Conservation (phyloP, 2,329 filamentous ascomycete genomes). For the Lasiodiplodia sp. region DNA sequence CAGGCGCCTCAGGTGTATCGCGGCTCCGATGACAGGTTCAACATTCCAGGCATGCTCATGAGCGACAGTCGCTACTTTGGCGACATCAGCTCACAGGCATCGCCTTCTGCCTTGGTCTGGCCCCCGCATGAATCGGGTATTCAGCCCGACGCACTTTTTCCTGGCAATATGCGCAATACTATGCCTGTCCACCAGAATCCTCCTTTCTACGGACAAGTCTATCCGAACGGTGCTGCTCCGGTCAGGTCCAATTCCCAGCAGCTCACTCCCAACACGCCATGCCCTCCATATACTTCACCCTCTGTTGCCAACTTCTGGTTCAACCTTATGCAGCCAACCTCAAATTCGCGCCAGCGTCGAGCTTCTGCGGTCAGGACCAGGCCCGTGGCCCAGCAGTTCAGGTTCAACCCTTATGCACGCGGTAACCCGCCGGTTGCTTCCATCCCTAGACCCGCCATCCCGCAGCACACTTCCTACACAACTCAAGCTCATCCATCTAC, state of each 20-base stretch:
- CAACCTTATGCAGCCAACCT: background rate
- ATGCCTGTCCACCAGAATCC: background rate
- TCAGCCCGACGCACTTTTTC: background rate
- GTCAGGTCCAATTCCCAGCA: background rate
- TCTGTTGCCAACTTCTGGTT: background rate
- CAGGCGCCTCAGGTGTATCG: background rate
- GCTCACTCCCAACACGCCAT: background rate
- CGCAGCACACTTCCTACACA: background rate
- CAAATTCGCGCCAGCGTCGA: background rate
- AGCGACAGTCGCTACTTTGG: background rate
- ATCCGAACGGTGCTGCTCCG: background rate
- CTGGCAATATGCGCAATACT: background rate
- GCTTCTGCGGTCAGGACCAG: constrained; percentile 45
- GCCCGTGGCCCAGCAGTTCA: constrained; percentile 40
- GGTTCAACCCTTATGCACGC: background rate
- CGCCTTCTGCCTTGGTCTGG: background rate
- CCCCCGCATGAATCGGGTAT: background rate
- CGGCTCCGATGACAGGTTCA: no score
- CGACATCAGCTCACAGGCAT: background rate
- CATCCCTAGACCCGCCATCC: background rate
- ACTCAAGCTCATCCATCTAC: background rate
- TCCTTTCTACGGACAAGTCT: background rate
- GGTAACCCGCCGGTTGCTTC: background rate
- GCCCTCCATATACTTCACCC: background rate
- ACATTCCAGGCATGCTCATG: background rate